phyloP scores from a whole-genome alignment of 495 filamentous ascomycete species.

The Penicillium ochrochloron region DNA sequence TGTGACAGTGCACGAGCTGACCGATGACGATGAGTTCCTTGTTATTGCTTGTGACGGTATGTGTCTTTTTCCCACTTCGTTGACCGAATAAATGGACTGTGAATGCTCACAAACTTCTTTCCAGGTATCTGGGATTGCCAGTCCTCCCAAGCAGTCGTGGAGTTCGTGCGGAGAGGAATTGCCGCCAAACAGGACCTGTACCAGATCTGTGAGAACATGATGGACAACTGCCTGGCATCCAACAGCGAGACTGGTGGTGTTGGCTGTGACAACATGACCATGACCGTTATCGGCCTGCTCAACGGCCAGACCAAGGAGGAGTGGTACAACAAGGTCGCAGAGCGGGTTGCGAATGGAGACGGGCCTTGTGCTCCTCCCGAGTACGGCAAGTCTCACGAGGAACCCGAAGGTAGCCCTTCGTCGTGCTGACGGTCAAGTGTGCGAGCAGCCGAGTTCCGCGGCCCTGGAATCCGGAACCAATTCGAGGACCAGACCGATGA shows the following conservation, averaged over 20 bases:
- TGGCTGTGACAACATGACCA: slow-evolving; percentile 99
- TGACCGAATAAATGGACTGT: neutral
- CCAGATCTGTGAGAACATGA: slow-evolving; percentile 98
- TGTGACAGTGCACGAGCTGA: slow-evolving; percentile 85
- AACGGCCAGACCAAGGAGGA: slow-evolving; percentile 91
- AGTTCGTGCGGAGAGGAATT: slow-evolving; percentile 95
- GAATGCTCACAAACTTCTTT: slow-evolving; percentile 9
- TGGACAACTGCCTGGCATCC: slow-evolving; percentile 97
- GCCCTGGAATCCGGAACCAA: slow-evolving; percentile 78
- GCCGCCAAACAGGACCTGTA: slow-evolving; percentile 91
- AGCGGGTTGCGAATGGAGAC: slow-evolving; percentile 93
- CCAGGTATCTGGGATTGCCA: slow-evolving; percentile 99
- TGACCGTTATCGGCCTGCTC: slow-evolving; percentile 87
- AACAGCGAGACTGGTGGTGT: slow-evolving; percentile 98
- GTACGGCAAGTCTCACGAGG: slow-evolving; percentile 85
- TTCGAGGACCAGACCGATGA: slow-evolving; percentile 93
- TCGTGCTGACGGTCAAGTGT: slow-evolving; percentile 52
- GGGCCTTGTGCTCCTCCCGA: slow-evolving; percentile 98
- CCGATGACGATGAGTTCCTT: slow-evolving; percentile 94
- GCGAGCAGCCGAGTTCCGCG: slow-evolving; percentile 90
- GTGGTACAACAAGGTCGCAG: slow-evolving; percentile 95
- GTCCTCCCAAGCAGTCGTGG: slow-evolving; percentile 94
- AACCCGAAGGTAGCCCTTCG: slow-evolving; percentile 46
- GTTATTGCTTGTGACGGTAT: slow-evolving; percentile 96
- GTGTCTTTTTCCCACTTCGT: slow-evolving; percentile 38